Evolutionary conservation across 805 yeast species (phyloP), one percentile per base, ranked within the genome.

Genomic region (Soucietia sequanensis): DNA sequence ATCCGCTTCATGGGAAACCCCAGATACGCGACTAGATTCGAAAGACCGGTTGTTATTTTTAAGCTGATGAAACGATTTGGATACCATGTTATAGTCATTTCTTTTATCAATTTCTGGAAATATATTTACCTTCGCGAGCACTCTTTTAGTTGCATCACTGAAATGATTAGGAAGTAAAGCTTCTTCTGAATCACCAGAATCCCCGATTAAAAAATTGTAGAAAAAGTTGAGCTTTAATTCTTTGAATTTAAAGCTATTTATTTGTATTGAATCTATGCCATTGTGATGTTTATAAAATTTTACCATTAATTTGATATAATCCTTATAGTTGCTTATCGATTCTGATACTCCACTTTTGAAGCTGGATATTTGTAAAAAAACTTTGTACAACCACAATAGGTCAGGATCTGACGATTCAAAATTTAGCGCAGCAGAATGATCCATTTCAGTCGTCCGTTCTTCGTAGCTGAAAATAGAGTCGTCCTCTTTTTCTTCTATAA

Each of bases 401-500:
- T 36, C 37, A 5, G 40, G 35, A 27, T 53, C 54, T 17, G 48
- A 47, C 27, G 45, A 30, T 11, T 22, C 15, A 12, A 56, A 47
- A 5, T 44, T 33, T 22, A 54, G 41, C 27, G 14, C 14, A 9
- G 30, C 11, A 5, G 13, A 3, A n/a, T n/a, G 9, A 27, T 15
- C 21, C 19, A 18, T 4, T 10, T 15, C 16, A 9, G 5, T 10
- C 27, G 4, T 31, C 26, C 10, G 34, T 15, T 5, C 21, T 15
- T 41, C 50, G 37, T 50, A 51, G 23, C 48, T 51, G 38, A 55
- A 52, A 4, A 51, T 47, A 5, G 53, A 40, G 27, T 53, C 52
- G 4, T 41, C 37, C 6, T 42, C 50, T 8, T 37, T 26, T 12
- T 16, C 25, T 26, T 39, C 17, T 15, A 24, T 11, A n/a, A n/a